Evolutionary conservation across 169 alveolate genomes (phyloP).

Genomic region (Besnoitia besnoiti): DNA sequence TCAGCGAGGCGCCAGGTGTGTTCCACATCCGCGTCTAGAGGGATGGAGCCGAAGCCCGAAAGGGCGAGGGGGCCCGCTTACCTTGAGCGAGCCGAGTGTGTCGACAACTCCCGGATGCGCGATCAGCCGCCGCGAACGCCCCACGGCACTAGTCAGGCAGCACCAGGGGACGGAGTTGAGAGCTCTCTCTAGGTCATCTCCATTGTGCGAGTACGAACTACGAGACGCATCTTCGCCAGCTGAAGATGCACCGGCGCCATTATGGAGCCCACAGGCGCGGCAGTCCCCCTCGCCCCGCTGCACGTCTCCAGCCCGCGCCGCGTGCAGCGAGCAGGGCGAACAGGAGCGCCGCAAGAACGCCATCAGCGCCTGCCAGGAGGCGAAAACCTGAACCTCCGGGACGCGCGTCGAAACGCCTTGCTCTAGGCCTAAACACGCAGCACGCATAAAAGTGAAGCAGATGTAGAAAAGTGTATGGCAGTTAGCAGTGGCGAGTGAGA

Average conservation of each 20-base stretch:
- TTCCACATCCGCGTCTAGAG: no score
- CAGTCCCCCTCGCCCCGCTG: no score
- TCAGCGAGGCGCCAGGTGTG: no score
- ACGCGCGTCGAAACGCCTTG: slow-evolving; percentile 52
- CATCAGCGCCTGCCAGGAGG: slow-evolving; percentile 53
- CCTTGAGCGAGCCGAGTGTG: background rate
- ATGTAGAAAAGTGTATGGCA: no score
- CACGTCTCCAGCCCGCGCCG: background rate
- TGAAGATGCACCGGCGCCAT: no score
- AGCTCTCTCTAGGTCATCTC: no score
- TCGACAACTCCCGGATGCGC: background rate
- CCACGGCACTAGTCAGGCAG: background rate
- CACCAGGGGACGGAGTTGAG: slow-evolving; percentile 29
- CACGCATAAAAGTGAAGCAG: no score
- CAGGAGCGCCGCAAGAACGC: background rate
- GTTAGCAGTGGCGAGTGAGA: no score
- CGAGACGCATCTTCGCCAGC: no score
- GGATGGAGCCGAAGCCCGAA: background rate
- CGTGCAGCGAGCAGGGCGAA: background rate
- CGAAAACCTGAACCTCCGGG: slow-evolving; percentile 60
- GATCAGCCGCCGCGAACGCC: slow-evolving; percentile 22
- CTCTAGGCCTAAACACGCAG: slow-evolving; percentile 67
- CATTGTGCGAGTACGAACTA: no score
- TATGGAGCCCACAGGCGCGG: no score
- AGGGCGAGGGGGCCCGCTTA: background rate